Evolutionary conservation across 257 asterid species (phyloP).

Genomic region (Echium plantagineum): DNA sequence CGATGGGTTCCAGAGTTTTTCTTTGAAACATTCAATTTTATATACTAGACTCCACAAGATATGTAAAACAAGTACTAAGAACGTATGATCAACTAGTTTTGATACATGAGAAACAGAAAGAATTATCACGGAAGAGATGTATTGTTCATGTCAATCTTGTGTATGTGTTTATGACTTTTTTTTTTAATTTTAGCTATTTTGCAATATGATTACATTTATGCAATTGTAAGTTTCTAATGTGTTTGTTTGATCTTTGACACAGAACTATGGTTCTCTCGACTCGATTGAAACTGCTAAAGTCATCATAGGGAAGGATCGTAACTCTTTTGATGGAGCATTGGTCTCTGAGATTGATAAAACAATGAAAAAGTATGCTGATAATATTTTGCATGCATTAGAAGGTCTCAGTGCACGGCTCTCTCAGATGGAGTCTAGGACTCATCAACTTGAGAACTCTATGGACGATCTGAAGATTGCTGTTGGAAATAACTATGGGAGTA

Average conservation of each 20-base stretch:
- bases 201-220: background rate
- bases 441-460: slow-evolving; percentile 61
- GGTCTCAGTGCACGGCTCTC: slow-evolving; percentile 68
- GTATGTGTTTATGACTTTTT: too few relatives aligned
- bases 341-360: slow-evolving; percentile 70
- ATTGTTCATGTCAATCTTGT: background rate
- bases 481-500: slow-evolving; percentile 56
- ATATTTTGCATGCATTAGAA: slow-evolving; percentile 61
- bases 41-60: too few relatives aligned
- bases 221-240: background rate
- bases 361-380: slow-evolving; percentile 73
- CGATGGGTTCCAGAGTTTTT: too few relatives aligned
- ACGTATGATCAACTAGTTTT: too few relatives aligned
- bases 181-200: background rate
- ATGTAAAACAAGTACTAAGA: too few relatives aligned
- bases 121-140: background rate
- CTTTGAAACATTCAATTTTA: too few relatives aligned
- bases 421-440: slow-evolving; percentile 72
- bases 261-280: slow-evolving; percentile 57
- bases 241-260: slow-evolving; percentile 2
- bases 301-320: slow-evolving; percentile 45
- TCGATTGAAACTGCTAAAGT: slow-evolving; percentile 51
- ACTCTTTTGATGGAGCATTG: slow-evolving; percentile 28
- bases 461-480: slow-evolving; percentile 69
- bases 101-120: background rate